These are phyloP conservation scores for Oropetium thomaeum DNA, from an alignment of 176 grass and related monocot genomes.

Conservation along the genomic window DNA sequence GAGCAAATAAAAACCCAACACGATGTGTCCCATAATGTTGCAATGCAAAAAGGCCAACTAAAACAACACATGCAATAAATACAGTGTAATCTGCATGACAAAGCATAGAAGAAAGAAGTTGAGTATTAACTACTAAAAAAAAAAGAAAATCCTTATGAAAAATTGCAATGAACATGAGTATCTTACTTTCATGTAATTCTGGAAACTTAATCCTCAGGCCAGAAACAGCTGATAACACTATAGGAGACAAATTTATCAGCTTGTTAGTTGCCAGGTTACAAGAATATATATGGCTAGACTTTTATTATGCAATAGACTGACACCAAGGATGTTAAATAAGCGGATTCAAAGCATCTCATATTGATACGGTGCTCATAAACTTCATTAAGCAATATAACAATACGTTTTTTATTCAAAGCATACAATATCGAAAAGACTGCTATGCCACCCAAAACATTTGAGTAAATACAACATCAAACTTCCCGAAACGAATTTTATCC, in stretches of 20 bases:
- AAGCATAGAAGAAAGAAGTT: neutral
- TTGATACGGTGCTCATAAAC: neutral
- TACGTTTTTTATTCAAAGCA: neutral
- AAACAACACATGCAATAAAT: conserved; percentile 58
- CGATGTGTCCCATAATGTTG: conserved; percentile 85
- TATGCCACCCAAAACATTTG: neutral
- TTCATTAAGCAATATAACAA: neutral
- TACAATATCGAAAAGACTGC: neutral
- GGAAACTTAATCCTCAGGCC: conserved; percentile 83
- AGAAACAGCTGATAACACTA: conserved; percentile 75
- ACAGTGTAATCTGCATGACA: conserved; percentile 62
- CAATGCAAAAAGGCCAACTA: conserved; percentile 67
- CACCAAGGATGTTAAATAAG: too few relatives aligned
- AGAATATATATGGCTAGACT: neutral
- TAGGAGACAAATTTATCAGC: conserved; percentile 13
- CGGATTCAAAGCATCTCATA: too few relatives aligned
- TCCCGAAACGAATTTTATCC: neutral
- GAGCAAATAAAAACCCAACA: conserved; percentile 85
- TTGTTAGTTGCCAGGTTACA: conserved; percentile 26
- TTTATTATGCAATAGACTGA: too few relatives aligned
- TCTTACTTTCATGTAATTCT: conserved; percentile 86
- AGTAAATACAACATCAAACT: neutral
- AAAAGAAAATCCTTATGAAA: conserved; percentile 5
- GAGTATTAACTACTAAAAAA: neutral
- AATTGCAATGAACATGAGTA: neutral